Evolutionary conservation across 2,329 filamentous ascomycete genomes (phyloP).

Genomic region (Alternaria sp.): DNA sequence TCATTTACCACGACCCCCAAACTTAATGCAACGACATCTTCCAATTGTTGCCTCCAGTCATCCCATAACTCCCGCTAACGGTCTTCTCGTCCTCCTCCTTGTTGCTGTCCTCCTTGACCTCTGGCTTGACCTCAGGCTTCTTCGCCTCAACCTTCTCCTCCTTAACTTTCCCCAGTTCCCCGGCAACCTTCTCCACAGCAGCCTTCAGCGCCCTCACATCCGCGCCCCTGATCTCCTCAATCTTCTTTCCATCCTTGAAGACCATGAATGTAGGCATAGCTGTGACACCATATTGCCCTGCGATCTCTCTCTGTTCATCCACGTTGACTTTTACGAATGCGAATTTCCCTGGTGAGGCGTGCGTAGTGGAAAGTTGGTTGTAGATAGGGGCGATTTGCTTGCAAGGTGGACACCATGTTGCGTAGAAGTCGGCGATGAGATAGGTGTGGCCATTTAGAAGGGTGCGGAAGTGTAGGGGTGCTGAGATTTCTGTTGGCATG

Average conservation of each 20-base stretch:
- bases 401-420: conserved; percentile 64
- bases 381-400: conserved; percentile 61
- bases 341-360: conserved; percentile 53
- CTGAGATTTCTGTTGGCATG: conserved; percentile 42
- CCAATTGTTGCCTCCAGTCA: conserved; percentile 36
- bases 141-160: conserved; percentile 10
- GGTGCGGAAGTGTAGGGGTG: conserved; percentile 43
- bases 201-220: conserved; percentile 35
- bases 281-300: conserved; percentile 56
- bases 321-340: conserved; percentile 63
- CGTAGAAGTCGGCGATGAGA: conserved; percentile 60
- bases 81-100: conserved; percentile 33
- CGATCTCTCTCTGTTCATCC: conserved; percentile 58
- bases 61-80: conserved; percentile 44
- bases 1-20: neutral
- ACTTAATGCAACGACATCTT: conserved; percentile 34
- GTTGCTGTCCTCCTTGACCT: conserved; percentile 6
- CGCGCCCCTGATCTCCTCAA: conserved; percentile 39
- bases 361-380: conserved; percentile 58
- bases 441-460: conserved; percentile 44
- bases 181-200: conserved; percentile 28
- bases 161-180: conserved; percentile 14
- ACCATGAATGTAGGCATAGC: conserved; percentile 50
- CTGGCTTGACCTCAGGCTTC: conserved; percentile 10
- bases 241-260: conserved; percentile 40